These are phyloP conservation scores for Pichia paraexigua DNA, from an alignment of 805 yeast species.

Conservation along the genomic window DNA sequence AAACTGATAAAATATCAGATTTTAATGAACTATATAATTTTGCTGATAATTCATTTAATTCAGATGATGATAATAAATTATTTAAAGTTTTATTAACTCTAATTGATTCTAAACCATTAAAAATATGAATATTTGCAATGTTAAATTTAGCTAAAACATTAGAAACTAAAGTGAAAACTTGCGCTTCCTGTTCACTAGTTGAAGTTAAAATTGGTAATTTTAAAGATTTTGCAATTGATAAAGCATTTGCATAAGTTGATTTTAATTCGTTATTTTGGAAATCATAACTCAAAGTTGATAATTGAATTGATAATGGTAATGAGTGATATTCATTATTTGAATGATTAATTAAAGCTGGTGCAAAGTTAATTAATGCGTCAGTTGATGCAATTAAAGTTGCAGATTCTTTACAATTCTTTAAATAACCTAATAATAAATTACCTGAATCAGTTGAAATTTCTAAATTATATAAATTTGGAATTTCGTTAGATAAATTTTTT, in stretches of 20 bases:
- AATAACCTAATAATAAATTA: slow-evolving; percentile 66
- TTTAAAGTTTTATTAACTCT: slow-evolving; percentile 41
- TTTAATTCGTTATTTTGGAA: slow-evolving; percentile 41
- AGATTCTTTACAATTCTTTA: slow-evolving; percentile 22
- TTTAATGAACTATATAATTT: slow-evolving; percentile 29
- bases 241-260: slow-evolving; percentile 56
- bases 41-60: slow-evolving; percentile 33
- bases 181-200: slow-evolving; percentile 51
- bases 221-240: slow-evolving; percentile 53
- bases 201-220: slow-evolving; percentile 68
- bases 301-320: slow-evolving; percentile 60
- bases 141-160: slow-evolving; percentile 57
- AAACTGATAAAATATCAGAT: slow-evolving; percentile 15
- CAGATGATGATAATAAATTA: slow-evolving; percentile 36
- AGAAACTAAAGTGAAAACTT: slow-evolving; percentile 57
- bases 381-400: slow-evolving; percentile 54
- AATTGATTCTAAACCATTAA: slow-evolving; percentile 68
- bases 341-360: slow-evolving; percentile 42
- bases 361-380: slow-evolving; percentile 63
- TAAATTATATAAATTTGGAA: slow-evolving; percentile 52
- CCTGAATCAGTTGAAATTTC: slow-evolving; percentile 85
- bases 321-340: slow-evolving; percentile 22
- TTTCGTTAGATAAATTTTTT: slow-evolving; percentile 44
- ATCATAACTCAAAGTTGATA: slow-evolving; percentile 72
- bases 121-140: slow-evolving; percentile 59